These are phyloP conservation scores for Adansonia gregorii DNA, from an alignment of 441 rosid genomes.

Conservation along the genomic window DNA sequence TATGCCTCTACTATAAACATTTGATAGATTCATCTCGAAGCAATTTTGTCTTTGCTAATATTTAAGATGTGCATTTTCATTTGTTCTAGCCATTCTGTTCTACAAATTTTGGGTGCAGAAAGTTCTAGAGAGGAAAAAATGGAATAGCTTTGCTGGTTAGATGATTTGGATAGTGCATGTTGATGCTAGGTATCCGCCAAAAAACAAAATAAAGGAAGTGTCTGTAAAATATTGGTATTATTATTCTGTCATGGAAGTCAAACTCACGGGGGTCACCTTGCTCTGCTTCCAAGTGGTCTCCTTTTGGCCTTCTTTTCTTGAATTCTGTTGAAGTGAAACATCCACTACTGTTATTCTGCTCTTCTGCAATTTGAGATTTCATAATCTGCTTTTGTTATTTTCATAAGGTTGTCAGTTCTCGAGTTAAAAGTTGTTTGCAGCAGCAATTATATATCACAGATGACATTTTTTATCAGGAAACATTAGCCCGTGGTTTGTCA, in stretches of 20 bases:
- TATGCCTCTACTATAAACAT: neutral
- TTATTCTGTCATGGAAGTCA: neutral
- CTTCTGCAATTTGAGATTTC: slow-evolving; percentile 17
- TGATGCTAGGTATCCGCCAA: slow-evolving; percentile 2
- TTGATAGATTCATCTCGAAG: neutral
- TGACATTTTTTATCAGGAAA: slow-evolving; percentile 15
- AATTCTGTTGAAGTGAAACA: neutral
- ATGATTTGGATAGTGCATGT: slow-evolving; percentile 1
- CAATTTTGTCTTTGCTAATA: neutral
- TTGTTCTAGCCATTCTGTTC: neutral
- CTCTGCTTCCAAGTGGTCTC: slow-evolving; percentile 13
- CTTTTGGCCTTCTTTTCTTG: slow-evolving; percentile 1
- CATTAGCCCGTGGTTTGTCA: neutral
- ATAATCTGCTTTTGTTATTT: neutral
- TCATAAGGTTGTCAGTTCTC: neutral
- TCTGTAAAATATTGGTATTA: neutral
- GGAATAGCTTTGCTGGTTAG: slow-evolving; percentile 15
- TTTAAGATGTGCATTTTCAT: neutral
- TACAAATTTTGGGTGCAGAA: neutral
- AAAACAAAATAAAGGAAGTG: neutral
- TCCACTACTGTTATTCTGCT: neutral
- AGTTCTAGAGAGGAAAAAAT: neutral
- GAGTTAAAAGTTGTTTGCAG: slow-evolving; percentile 1
- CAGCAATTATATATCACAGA: neutral
- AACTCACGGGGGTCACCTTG: slow-evolving; percentile 19